Base-by-base conservation (phyloP, 306 rosid genomes). In the Casuarina glauca region DNA sequence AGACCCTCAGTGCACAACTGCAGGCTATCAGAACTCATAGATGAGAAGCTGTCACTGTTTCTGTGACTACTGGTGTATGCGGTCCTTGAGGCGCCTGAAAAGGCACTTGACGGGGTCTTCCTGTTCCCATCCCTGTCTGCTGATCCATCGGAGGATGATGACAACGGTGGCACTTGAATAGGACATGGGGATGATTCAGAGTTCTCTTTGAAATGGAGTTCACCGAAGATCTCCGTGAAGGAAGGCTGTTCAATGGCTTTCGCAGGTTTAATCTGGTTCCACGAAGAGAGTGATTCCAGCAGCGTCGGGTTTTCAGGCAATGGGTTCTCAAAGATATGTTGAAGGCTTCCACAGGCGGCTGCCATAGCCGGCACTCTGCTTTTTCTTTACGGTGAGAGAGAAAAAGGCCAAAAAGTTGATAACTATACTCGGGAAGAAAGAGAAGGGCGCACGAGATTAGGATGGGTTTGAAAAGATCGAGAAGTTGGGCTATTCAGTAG, bases 1-100 rank as follows among this genome's bases (percentile, higher is more conserved):
- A 95, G 93, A 54, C 98, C 96, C 83, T 95, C 98, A 0, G 98
- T 95, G 93, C 97, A 92, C n/a, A 89, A 80, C 39, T 89, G 97
- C 86, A 94, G 72, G 57, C 93, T 94, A 13, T 94, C 98, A 1
- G 86, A 86, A 71, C 72, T 93, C 78, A 80, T 83, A 2, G 92
- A 85, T 4, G 97, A 90, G 80, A 90, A 88, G 80, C 91, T 90
- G 8, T 79, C 90, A 32, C 90, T 79, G n/a, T 81, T 88, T 58
- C 71, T 88, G 73, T 84, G 96, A 39, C 66, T 67, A 16, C 69
- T 66, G 61, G 43, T 72, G 77, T 81, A 77, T 41, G 51, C 77
- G 17, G 79, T 39, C 45, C 46, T 38, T 68, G 74, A 70, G 39
- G 58, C 58, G 81, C 76, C 73, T 13, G 80, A 48, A 48, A 57